Evolutionary conservation across 345 rosid genomes (phyloP), one percentile per base, ranked within the genome.

Genomic region (Clausena lansium): DNA sequence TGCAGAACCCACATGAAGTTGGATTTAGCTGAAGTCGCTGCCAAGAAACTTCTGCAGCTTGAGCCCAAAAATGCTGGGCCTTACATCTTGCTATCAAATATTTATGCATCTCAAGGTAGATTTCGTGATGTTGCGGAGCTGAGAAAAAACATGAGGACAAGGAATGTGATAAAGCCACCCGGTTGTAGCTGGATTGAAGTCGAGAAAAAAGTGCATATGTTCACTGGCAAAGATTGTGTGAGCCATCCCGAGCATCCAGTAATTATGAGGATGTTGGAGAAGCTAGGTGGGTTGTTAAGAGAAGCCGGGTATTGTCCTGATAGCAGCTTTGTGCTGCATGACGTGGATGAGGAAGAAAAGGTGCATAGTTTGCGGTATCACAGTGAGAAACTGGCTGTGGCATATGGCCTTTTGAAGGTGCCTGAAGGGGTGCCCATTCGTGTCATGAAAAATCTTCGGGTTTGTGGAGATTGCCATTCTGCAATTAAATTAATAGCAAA

Each of bases 311-410:
- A 92, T 81, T 80, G 83, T 79, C 97, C 96, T 67, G 97, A 92
- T 79, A 83, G 92, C 11, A 91, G 88, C 75, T 87, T 89, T 82
- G 96, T 90, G 74, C 78, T 94, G 75, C 97, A 91, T 55, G 98
- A 94, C 77, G 92, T 92, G 17, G 94, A 94, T 5, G 98, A 91
- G 27, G 97, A 92, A 87, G 97, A 92, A 82, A 94, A 92, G 80
- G 75, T 80, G 22, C 77, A 92, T 60, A 89, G 84, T 80, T 78
- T 92, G 78, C 84, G 85, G 66, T 82, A 86, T 84, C 94, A 92
- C 78, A 92, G 94, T 13, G 96, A 91, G 85, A 90, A 87, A 80
- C 77, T 92, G 33, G 97, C 97, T 1, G 90, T 94, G 58, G 96
- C 97, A 52, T 94, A 87, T 81, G 97, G 98, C 28, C 92, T 94